A percentile compares a stretch with the other conserved stretches of the same genome.
Conservation (phyloP, 78 protist genomes). For the Blattamonas nauphoetae region DNA sequence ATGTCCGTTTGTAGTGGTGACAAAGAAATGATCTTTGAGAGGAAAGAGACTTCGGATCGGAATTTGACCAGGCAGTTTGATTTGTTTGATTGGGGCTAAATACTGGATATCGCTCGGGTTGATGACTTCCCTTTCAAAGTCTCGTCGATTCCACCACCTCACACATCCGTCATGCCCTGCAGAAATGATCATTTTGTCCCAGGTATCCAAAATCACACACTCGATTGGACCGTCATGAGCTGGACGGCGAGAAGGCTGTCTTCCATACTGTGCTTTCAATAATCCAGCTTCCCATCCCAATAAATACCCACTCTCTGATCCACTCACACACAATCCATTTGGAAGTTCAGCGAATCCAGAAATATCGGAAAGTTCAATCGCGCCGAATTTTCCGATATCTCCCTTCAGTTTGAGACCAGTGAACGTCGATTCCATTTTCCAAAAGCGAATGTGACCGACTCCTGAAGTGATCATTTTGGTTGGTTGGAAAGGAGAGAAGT, state of each 20-base stretch:
- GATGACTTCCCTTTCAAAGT: background rate
- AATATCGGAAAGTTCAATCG: slow-evolving; percentile 60
- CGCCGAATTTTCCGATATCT: slow-evolving; percentile 72
- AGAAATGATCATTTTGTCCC: slow-evolving; percentile 17
- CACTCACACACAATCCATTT: slow-evolving; percentile 52
- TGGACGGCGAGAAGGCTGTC: background rate
- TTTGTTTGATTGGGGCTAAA: background rate
- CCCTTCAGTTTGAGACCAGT: slow-evolving; percentile 74
- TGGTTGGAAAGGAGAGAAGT: slow-evolving; percentile 49
- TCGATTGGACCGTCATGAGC: background rate
- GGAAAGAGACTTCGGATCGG: slow-evolving; percentile 21
- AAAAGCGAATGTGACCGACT: slow-evolving; percentile 59
- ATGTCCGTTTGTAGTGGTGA: slow-evolving; percentile 28
- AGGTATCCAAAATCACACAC: background rate
- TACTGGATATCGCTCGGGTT: background rate
- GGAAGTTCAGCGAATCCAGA: slow-evolving; percentile 53
- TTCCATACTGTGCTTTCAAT: slow-evolving; percentile 37
- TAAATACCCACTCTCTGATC: slow-evolving; percentile 62
- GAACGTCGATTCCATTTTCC: slow-evolving; percentile 78
- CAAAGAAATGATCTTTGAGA: slow-evolving; percentile 7
- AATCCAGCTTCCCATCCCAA: slow-evolving; percentile 72
- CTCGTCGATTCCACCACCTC: slow-evolving; percentile 20
- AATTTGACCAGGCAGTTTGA: background rate
- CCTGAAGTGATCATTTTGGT: slow-evolving; percentile 59
- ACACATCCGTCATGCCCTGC: slow-evolving; percentile 68